Evolutionary conservation across 2,329 filamentous ascomycete genomes (phyloP), one percentile per base, ranked within the genome.

Genomic region (Cryoendolithus antarcticus): DNA sequence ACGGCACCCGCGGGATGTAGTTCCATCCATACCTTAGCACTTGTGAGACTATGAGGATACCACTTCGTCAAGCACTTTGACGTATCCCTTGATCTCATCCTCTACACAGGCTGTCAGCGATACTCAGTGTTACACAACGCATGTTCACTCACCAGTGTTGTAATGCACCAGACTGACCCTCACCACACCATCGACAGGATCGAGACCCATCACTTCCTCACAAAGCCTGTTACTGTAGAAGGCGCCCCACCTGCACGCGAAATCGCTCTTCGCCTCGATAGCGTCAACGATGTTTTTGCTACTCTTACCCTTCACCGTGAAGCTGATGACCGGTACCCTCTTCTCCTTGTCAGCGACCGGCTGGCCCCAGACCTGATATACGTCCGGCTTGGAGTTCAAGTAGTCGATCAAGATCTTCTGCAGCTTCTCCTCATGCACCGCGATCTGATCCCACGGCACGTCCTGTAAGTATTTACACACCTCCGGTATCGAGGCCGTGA

Each of bases 101-200:
- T 74, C 74, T 70, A 42, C 35, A 24, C 32, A 21, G 3, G 9
- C 5, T 32, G 37, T 44, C 19, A 44, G 38, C 32, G 19, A 31
- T 19, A 13, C 35, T 28, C 21, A 27, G 9, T 13, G 11, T 15
- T 11, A 24, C 9, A 34, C 21, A 5, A 10, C 34, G 39, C 27
- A 7, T 9, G 32, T 27, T 37, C 1, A 67, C 71, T 65, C 52
- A 75, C 72, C 53, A 2, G 77, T 82, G 49, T 85, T 85, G 53
- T 85, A 85, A 58, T 84, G 80, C 39, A 80, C 70, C 65, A 83
- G 67, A 49, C 77, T 82, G n/a, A 83, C 75, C 45, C 81, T 67
- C 4, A 81, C 69, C 6, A 84, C 72, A 0, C 78, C 81, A 47
- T 82, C 70, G 6, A 70, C 64, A 0, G 64, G 69, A 36, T 82